Conservation (phyloP, 1,139 yeast species). For the Lodderomyces jiufengensis region DNA sequence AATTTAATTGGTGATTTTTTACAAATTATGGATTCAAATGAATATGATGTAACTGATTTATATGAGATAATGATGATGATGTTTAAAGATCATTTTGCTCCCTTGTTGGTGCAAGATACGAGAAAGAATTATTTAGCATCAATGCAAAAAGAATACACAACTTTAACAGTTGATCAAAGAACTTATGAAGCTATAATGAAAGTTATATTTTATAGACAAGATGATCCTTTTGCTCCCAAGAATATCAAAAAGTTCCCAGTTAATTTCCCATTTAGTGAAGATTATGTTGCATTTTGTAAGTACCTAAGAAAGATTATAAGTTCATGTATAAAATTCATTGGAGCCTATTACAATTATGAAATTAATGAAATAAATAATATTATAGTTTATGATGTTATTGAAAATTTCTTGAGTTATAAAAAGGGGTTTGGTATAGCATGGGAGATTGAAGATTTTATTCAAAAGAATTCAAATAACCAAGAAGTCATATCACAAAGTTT, state of each 20-base stretch:
- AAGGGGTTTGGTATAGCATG: constrained; percentile 57
- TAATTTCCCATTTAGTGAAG: constrained; percentile 83
- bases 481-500: constrained; percentile 89
- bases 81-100: constrained; percentile 59
- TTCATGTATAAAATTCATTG: constrained; percentile 59
- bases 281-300: constrained; percentile 82
- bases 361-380: constrained; percentile 41
- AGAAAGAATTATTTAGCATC: constrained; percentile 57
- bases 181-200: constrained; percentile 62
- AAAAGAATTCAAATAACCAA: constrained; percentile 62
- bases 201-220: constrained; percentile 68
- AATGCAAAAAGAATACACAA: constrained; percentile 82
- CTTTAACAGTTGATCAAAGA: constrained; percentile 59
- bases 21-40: constrained; percentile 73
- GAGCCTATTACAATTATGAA: constrained; percentile 58
- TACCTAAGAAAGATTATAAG: constrained; percentile 58
- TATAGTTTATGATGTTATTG: constrained; percentile 62
- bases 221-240: constrained; percentile 41
- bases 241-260: constrained; percentile 51
- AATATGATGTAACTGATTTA: constrained; percentile 56
- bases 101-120: constrained; percentile 54
- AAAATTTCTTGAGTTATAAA: constrained; percentile 56
- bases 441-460: constrained; percentile 62
- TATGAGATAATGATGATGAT: constrained; percentile 60
- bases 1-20: constrained; percentile 67